These are phyloP conservation scores for Ephemerocybe angulata DNA, from an alignment of 768 basidiomycete genomes.

Conservation along the genomic window DNA sequence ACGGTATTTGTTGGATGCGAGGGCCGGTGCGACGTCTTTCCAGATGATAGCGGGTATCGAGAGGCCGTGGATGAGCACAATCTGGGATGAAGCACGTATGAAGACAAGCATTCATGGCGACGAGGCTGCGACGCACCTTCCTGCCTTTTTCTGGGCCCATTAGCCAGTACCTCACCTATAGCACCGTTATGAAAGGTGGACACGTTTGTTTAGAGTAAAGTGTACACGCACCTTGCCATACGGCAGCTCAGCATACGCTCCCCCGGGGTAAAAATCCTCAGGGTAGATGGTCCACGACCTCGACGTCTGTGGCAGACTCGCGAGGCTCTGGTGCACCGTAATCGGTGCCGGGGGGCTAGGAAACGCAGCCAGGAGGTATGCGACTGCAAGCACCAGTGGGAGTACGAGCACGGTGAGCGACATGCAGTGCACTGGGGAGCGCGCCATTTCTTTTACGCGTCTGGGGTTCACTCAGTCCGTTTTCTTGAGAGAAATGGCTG, in stretches of 20 bases:
- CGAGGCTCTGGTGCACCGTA: conserved; percentile 53
- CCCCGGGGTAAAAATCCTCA: conserved; percentile 61
- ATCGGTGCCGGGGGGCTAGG: conserved; percentile 54
- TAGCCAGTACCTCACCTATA: conserved; percentile 73
- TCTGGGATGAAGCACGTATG: conserved; percentile 33
- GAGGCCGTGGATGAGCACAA: conserved; percentile 75
- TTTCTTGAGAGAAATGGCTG: too few species aligned
- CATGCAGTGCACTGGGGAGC: conserved; percentile 34
- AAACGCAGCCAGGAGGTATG: conserved; percentile 64
- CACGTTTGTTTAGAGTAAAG: neutral
- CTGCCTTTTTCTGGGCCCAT: conserved; percentile 65
- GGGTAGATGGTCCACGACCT: conserved; percentile 72
- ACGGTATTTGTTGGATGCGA: conserved; percentile 62
- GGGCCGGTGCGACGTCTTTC: conserved; percentile 67
- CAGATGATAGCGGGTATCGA: conserved; percentile 75
- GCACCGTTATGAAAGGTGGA: neutral
- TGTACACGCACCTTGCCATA: conserved; percentile 50
- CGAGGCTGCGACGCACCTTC: conserved; percentile 42
- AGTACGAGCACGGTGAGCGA: conserved; percentile 56
- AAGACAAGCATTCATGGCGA: neutral
- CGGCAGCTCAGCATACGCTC: conserved; percentile 62
- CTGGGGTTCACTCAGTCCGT: too few species aligned
- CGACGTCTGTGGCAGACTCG: conserved; percentile 50
- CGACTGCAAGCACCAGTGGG: conserved; percentile 55
- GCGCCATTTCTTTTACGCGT: neutral